Percentiles rank a stretch among this genome's conserved stretches.
Conservation (phyloP, 1,284 basidiomycete species). For the Ganoderma leucocontextum region DNA sequence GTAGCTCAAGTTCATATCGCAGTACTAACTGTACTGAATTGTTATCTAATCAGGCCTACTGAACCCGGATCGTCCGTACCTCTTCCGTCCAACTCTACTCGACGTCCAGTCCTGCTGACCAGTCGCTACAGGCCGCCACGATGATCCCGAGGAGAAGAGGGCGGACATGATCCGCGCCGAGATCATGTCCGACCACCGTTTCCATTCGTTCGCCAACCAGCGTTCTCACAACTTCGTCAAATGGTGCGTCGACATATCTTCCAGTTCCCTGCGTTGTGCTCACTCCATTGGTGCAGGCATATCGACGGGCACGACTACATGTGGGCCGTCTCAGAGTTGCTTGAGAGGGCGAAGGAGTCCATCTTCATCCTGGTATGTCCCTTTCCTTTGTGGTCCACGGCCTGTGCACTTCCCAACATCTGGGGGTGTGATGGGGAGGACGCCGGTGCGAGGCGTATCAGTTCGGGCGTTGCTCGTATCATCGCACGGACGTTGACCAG, state of each 20-base stretch:
- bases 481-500: background rate
- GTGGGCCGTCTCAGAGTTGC: conserved; percentile 90
- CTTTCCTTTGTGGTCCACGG: background rate
- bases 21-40: background rate
- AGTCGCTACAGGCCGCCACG: conserved; percentile 69
- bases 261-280: background rate
- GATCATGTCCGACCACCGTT: conserved; percentile 85
- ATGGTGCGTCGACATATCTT: conserved; percentile 61
- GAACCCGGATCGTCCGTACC: conserved; percentile 64
- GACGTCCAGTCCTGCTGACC: conserved; percentile 10
- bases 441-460: background rate
- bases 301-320: conserved; percentile 94
- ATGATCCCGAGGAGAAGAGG: conserved; percentile 73
- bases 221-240: conserved; percentile 81
- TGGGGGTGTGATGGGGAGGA: background rate
- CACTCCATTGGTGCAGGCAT: conserved; percentile 54
- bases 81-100: background rate
- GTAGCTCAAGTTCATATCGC: background rate
- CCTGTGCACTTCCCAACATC: background rate
- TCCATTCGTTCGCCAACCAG: conserved; percentile 83
- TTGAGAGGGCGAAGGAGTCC: conserved; percentile 77
- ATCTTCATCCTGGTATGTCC: conserved; percentile 78
- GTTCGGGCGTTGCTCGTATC: background rate
- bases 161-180: conserved; percentile 71
- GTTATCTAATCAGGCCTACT: conserved; percentile 52